A percentile compares a stretch with the other conserved stretches of the same genome.
Evolutionary conservation across 768 basidiomycete species (phyloP).

Genomic region (Termitomyces titanicus): DNA sequence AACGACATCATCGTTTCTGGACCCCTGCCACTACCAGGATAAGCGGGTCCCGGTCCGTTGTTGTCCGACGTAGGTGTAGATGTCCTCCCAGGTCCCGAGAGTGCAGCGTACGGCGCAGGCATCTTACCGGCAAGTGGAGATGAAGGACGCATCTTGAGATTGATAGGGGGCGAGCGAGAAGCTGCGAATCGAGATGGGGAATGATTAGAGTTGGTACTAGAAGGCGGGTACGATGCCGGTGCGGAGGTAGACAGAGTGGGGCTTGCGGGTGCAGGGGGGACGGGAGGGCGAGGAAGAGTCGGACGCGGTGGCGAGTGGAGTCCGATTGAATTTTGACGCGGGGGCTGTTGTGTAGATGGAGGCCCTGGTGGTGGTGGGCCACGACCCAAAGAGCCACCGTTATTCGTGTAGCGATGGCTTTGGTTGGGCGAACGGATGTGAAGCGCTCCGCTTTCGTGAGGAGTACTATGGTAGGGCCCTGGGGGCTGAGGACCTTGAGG

Average conservation of each 20-base stretch:
- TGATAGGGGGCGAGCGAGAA: constrained; percentile 25
- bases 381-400: constrained; percentile 15
- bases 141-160: constrained; percentile 29
- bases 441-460: constrained; percentile 7
- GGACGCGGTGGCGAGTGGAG: constrained; percentile 34
- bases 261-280: constrained; percentile 23
- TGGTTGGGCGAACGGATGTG: constrained; percentile 39
- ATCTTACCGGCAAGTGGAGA: constrained; percentile 25
- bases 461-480: constrained; percentile 23
- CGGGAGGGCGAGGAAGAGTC: constrained; percentile 16
- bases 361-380: constrained; percentile 17
- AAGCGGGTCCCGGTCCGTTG: constrained; percentile 11
- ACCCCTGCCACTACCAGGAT: constrained; percentile 23
- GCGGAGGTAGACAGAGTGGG: constrained; percentile 9
- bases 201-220: constrained; percentile 15
- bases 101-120: constrained; percentile 14
- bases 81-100: constrained; percentile 20
- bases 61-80: constrained; percentile 22
- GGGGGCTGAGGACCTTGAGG: constrained; percentile 19
- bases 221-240: constrained; percentile 11
- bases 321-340: constrained; percentile 25
- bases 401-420: constrained; percentile 34
- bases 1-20: constrained; percentile 28
- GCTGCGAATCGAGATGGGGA: constrained; percentile 26
- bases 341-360: constrained; percentile 17